Evolutionary conservation across 805 yeast species (phyloP), one percentile per base, ranked within the genome.

Genomic region (Wickerhamomyces mucosus): DNA sequence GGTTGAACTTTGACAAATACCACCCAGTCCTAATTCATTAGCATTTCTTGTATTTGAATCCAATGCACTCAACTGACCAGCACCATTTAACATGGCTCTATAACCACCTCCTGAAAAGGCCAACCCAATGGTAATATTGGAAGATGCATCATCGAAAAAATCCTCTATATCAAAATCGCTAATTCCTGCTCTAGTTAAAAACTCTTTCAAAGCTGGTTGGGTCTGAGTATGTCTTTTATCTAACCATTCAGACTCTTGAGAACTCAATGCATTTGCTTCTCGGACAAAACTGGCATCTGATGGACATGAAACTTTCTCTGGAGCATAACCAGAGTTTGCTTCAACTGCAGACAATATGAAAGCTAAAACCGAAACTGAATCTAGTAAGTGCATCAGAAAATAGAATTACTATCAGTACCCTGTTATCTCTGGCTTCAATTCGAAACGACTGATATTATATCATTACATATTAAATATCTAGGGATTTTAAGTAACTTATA

Each of bases 31-130:
- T 9, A 66, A 63, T 16, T 58, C 59, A 12, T 69, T 58, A 15
- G 72, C 65, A 33, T 63, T 65, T 4, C 46, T 55, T 5, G 88
- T 78, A 48, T 89, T 63, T 47, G 72, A 69, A 50, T 83, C 95
- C 37, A 81, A 56, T 3, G 85, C 94, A 3, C 85, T 61, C 20
- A 83, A 55, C 51, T 75, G 76, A 28, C 94, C 94, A 8, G 92
- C 94, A 4, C 94, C 94, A 34, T 64, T 53, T 25, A 83, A 56
- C 89, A 84, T 81, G 26, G 95, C 94, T 40, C 95, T 67, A 55
- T 80, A 83, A 12, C 94, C 94, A 51, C 95, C 94, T 29, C 94
- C 94, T 12, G 81, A 66, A 46, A 74, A 77, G 9, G 85, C 75
- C 12, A 67, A 41, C 9, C 72, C 83, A 24, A 77, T 59, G 35